A percentile compares a stretch with the other conserved stretches of the same genome.
These are phyloP conservation scores for Rhizopus delemar DNA, from an alignment of 371 early-diverging fungal species.

Conservation along the genomic window DNA sequence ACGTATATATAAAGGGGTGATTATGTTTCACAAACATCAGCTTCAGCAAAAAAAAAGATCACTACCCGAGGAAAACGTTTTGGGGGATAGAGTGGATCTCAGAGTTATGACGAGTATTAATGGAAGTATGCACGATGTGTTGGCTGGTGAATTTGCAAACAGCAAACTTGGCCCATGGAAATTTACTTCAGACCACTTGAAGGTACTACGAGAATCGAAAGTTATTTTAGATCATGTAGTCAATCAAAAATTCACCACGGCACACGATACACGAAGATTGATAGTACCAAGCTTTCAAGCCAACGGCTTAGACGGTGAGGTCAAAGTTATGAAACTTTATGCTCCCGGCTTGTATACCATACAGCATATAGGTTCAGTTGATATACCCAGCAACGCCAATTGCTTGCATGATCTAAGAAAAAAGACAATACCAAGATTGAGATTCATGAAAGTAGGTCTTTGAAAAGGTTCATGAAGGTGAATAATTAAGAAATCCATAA, in stretches of 20 bases:
- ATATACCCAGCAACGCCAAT: not conserved
- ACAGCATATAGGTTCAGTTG: slow-evolving; percentile 5
- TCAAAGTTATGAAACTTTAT: slow-evolving; percentile 11
- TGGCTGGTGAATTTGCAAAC: slow-evolving; percentile 12
- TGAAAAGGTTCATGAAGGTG: slow-evolving; percentile 1
- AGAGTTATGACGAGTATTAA: not conserved
- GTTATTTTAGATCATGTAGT: slow-evolving; percentile 1
- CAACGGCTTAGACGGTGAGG: slow-evolving; percentile 19
- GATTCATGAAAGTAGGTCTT: slow-evolving; percentile 8
- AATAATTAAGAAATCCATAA: not conserved
- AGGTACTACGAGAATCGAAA: not conserved
- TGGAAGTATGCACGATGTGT: slow-evolving; percentile 9
- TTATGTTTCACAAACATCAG: not conserved
- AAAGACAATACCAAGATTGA: slow-evolving; percentile 11
- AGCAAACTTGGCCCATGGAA: not conserved
- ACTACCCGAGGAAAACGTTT: slow-evolving; percentile 2
- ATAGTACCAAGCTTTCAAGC: slow-evolving; percentile 22
- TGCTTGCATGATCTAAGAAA: not conserved
- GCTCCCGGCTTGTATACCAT: slow-evolving; percentile 12
- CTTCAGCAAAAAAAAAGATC: not conserved
- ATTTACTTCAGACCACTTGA: slow-evolving; percentile 12
- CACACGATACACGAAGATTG: slow-evolving; percentile 4
- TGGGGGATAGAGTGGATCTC: slow-evolving; percentile 11
- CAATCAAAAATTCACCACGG: not conserved
- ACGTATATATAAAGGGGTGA: slow-evolving; percentile 10